A percentile compares a stretch with the other conserved stretches of the same genome.
These are phyloP conservation scores for Aspergillus niger DNA, from an alignment of 2,329 filamentous ascomycete species.

Conservation along the genomic window DNA sequence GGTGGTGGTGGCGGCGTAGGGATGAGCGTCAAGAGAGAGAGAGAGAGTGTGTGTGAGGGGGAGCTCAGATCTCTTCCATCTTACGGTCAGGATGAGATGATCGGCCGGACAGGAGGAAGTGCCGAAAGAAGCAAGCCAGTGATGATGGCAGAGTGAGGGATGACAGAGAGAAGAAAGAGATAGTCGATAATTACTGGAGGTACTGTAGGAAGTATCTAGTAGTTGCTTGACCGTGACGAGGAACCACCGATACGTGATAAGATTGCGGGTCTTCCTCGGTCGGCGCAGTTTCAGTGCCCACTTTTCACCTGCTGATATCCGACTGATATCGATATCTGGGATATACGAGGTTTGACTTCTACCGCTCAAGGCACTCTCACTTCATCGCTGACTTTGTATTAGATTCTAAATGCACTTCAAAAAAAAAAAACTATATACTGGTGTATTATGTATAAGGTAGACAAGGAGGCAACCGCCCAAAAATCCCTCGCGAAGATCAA, in stretches of 20 bases:
- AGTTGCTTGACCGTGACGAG: constrained; percentile 4
- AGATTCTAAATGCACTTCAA: background rate
- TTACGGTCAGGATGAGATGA: background rate
- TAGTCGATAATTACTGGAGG: background rate
- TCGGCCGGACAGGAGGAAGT: background rate
- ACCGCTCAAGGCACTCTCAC: background rate
- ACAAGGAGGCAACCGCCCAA: background rate
- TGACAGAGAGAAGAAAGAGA: background rate
- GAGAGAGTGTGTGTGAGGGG: background rate
- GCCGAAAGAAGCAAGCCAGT: constrained; percentile 1
- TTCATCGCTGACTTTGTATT: background rate
- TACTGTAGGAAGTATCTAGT: too few relatives aligned
- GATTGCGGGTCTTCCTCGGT: background rate
- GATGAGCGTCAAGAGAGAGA: constrained; percentile 6
- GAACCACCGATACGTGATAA: constrained; percentile 8
- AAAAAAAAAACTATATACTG: constrained; percentile 1
- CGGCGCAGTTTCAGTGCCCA: too few relatives aligned
- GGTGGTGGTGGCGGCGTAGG: background rate
- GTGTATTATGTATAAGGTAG: constrained; percentile 1
- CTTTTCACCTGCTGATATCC: too few relatives aligned
- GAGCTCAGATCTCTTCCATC: constrained; percentile 2
- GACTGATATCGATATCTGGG: too few relatives aligned
- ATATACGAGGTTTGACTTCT: too few relatives aligned
- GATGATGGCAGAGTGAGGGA: constrained; percentile 1
- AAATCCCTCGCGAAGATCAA: constrained; percentile 10